Conservation (phyloP, 1,284 basidiomycete genomes). For the Rhodotorula sp. region DNA sequence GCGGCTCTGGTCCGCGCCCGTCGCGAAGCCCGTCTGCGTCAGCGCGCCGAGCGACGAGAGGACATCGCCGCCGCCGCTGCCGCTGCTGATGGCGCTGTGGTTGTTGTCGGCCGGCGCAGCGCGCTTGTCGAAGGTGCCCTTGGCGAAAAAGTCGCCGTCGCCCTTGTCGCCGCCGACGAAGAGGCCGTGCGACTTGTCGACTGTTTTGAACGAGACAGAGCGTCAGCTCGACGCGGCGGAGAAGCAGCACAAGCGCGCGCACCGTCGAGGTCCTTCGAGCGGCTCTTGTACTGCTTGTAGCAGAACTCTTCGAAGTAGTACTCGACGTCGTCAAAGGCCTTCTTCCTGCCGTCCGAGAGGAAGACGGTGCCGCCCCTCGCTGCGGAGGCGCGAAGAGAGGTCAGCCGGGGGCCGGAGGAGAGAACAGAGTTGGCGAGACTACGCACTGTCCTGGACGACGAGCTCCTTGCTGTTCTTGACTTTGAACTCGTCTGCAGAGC, state of each 20-base stretch:
- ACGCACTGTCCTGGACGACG: conserved; percentile 4
- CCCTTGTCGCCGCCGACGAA: neutral
- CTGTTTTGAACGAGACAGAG: neutral
- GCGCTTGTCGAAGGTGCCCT: neutral
- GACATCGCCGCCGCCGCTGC: neutral
- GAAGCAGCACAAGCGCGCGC: neutral
- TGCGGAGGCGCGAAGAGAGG: neutral
- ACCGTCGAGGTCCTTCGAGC: conserved; percentile 2
- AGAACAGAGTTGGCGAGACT: no score
- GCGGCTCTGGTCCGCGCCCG: no score
- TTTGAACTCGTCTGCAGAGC: neutral
- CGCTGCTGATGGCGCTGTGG: neutral
- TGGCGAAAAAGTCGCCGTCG: no score
- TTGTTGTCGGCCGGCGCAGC: neutral
- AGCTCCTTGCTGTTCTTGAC: conserved; percentile 3
- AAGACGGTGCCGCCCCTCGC: conserved; percentile 2
- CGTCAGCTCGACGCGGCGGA: neutral
- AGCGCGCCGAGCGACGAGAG: no score
- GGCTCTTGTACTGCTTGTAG: conserved; percentile 12
- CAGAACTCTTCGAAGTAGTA: conserved; percentile 14
- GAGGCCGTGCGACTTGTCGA: neutral
- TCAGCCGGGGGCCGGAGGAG: neutral
- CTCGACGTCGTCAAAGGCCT: conserved; percentile 8
- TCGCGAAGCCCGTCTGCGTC: no score
- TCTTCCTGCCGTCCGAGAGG: conserved; percentile 2